Base-by-base conservation (phyloP, 768 basidiomycete genomes). In the Neoboletus brunneissimus region DNA sequence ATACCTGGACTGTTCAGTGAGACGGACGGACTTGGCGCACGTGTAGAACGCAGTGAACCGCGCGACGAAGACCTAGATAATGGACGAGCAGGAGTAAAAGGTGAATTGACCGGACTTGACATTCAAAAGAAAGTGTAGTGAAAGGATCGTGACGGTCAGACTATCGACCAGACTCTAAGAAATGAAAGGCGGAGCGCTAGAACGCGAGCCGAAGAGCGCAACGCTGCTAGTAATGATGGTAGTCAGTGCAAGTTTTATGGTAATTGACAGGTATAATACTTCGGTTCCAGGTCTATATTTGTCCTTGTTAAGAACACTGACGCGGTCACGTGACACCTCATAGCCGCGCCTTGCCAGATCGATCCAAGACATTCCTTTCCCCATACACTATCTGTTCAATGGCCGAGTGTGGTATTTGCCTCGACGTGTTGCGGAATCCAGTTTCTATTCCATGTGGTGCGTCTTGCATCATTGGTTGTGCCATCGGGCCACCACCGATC, bases 1-100 rank as follows among this genome's bases (percentile, higher is more conserved):
- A 66, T 71, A 89, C 89, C 86, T 75, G 87, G 79, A 64, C 86
- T 84, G 76, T 86, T 87, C 38, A 82, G 57, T 7, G 81, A 78
- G 42, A 79, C 64, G 20, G 69, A 67, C 25, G 87, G 85, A 63
- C 85, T 87, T 31, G 81, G 75, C 18, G 84, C 76, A 58, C 77
- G 81, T 48, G 71, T 66, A 49, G 81, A 84, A 37, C 74, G 73
- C n/a, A 73, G 41, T 0, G 81, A 82, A 41, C 64, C 69, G 51
- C 81, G 77, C 29, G 81, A 82, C 27, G 81, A 81, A 51, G 81
- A 75, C 54, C 81, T 73, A 46, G 79, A 80, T 44, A 61, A 56
- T 4, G 79, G 64, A 58, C 76, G 77, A 55, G 69, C 57, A 53
- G 68, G 62, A 54, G 67, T 67, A 32, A 72, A 62, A 44, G 74